phyloP scores from a whole-genome alignment of 768 basidiomycete species.

The Lyophyllum atratum region DNA sequence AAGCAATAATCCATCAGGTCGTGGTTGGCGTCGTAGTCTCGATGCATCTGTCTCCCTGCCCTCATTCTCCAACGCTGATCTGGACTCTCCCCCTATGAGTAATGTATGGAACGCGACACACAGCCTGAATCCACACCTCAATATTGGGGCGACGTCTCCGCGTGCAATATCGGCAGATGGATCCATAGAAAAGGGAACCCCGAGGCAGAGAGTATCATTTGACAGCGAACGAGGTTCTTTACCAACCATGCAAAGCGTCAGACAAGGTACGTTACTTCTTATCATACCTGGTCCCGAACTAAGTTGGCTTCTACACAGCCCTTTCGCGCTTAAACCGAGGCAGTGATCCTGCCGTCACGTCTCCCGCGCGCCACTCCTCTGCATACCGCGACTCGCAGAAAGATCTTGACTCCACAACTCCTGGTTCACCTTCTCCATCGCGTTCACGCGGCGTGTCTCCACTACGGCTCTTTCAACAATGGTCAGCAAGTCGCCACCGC shows the following conservation, averaged over 20 bases:
- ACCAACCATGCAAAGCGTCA: conserved; percentile 37
- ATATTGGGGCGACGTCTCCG: conserved; percentile 15
- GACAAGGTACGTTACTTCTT: conserved; percentile 36
- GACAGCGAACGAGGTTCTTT: conserved; percentile 52
- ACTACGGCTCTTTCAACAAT: conserved; percentile 56
- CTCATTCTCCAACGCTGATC: conserved; percentile 33
- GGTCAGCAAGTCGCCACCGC: conserved; percentile 51
- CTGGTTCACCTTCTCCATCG: conserved; percentile 47
- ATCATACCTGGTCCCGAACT: not conserved
- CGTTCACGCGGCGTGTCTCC: conserved; percentile 57
- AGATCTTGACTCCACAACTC: conserved; percentile 21
- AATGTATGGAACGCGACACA: conserved; percentile 23
- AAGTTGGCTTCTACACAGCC: conserved; percentile 19
- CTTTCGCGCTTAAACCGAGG: conserved; percentile 30
- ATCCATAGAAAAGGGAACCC: conserved; percentile 42
- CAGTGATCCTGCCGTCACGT: conserved; percentile 36
- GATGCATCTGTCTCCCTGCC: conserved; percentile 46
- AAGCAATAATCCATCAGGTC: conserved; percentile 25
- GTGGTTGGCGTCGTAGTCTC: conserved; percentile 38
- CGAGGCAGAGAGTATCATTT: conserved; percentile 54
- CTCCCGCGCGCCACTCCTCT: conserved; percentile 32
- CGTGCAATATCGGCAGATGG: conserved; percentile 34
- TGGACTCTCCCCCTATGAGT: conserved; percentile 21
- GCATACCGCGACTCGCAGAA: conserved; percentile 25
- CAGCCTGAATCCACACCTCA: not conserved